Evolutionary conservation across 176 grass and related monocot species (phyloP), one percentile per base, ranked within the genome.

Genomic region (Oropetium thomaeum): DNA sequence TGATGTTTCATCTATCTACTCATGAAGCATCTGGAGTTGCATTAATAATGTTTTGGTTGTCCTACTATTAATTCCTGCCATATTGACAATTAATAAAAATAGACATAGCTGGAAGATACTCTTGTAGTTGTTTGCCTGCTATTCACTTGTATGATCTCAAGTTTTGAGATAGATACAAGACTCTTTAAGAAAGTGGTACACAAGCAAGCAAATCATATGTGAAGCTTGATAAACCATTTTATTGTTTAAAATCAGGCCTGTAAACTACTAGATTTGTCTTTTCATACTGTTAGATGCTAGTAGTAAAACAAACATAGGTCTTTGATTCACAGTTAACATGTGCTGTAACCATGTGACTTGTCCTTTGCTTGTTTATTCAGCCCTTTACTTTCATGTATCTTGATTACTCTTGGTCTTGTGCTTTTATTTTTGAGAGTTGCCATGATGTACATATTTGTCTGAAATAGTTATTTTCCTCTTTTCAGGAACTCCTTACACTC

Each of bases 401-500:
- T 1, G 0, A 16, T 62, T 33, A 62, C 29, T 62, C 14, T 62
- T 34, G 32, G 48, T 58, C 40, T 26, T 41, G 20, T 73, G 16
- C 22, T 30, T 76, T 61, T 83, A 0, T 4, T 66, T 59, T 28
- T 57, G 20, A 58, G 63, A 58, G 43, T 72, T 68, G 22, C 57
- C 29, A 58, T 58, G 29, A 65, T 17, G 30, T 52, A 9, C 44
- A 35, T 71, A 72, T n/a, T n/a, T n/a, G 35, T 66, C 27, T 67
- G 27, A 67, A n/a, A 11, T 43, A 25, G 31, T 81, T 5, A 22
- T 29, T 22, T 87, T 80, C 9, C 32, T 48, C 22, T 54, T 70
- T 93, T 10, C 86, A 97, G 95, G 90, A 81, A 93, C 95, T 65
- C 88, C 90, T 53, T 97, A 97, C 69, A 97, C 95, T 70, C 90